Base-by-base conservation (phyloP, 805 yeast genomes). In the Danielia oregonensis region DNA sequence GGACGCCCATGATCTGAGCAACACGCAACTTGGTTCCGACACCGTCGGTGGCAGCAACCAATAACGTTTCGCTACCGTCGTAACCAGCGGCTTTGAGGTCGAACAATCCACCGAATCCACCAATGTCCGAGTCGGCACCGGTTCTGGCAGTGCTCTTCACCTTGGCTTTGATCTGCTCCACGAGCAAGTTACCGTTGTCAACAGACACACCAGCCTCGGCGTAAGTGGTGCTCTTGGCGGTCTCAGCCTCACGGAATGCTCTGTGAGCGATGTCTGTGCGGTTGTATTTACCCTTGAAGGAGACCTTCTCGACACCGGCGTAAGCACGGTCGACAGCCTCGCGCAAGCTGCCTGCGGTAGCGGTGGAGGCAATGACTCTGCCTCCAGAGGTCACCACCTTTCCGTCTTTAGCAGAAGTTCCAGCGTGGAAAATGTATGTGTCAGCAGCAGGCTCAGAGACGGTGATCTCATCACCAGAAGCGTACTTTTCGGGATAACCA, bases 1-100 rank as follows among this genome's bases (percentile, higher is more conserved):
- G 97, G 38, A 84, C 85, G 51, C 82, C 70, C 65, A 89, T 72
- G 46, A 78, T 78, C 68, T 93, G 97, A 1, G 97, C 98, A 57
- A 94, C 79, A 72, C 88, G 80, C 48, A 93, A 77, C 66, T 93
- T 93, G 41, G 98, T 91, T 48, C 99, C 99, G 39, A 93, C 97
- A 65, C 99, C 99, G 65, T 93, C 99, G 30, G 99, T 93, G 40
- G 98, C 97, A 40, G 93, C 96, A 26, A 93, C 97, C 39, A 93
- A 69, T 37, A 93, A 63, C n/a, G 87, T 79, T 37, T 83, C 80
- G 45, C 74, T 78, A 14, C 87, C 76, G 48, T 79, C 78, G 64
- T 81, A 93, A 5, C 97, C 97, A 29, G 95, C 95, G 33, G 80
- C 79, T 48, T 79, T 76, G 53, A 93, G 72, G 59, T 94, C 98